A percentile compares a stretch with the other conserved stretches of the same genome.
Conservation (phyloP, 176 grass and related monocot genomes). For the Aegilops sharonensis region DNA sequence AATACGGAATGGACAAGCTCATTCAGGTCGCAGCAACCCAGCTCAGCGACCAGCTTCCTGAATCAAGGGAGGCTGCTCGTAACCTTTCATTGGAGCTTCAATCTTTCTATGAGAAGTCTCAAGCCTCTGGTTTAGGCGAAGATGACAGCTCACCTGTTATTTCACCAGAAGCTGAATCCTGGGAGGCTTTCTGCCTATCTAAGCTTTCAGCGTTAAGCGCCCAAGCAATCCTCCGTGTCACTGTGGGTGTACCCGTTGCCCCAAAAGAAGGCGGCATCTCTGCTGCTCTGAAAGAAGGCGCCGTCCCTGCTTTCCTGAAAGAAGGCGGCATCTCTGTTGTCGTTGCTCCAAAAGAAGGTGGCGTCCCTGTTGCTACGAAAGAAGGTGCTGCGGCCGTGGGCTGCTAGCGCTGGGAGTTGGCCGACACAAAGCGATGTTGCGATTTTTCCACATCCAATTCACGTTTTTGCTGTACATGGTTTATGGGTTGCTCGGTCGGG, state of each 20-base stretch:
- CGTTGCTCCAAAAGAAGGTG: slow-evolving; percentile 49
- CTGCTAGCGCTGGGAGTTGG: slow-evolving; percentile 48
- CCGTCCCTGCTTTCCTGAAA: background rate
- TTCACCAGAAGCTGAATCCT: slow-evolving; percentile 51
- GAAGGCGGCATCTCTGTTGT: background rate
- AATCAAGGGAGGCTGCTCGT: slow-evolving; percentile 98
- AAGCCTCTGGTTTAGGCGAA: slow-evolving; percentile 39
- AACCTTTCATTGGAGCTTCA: slow-evolving; percentile 76
- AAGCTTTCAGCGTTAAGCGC: slow-evolving; percentile 72
- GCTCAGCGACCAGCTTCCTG: slow-evolving; percentile 93
- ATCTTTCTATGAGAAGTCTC: slow-evolving; percentile 53
- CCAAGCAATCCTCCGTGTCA: slow-evolving; percentile 84
- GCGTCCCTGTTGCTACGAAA: background rate
- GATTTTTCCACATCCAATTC: slow-evolving; percentile 24
- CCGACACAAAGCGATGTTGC: slow-evolving; percentile 7
- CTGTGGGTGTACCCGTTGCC: slow-evolving; percentile 45
- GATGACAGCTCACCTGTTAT: background rate
- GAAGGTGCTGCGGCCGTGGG: background rate
- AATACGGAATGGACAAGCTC: slow-evolving; percentile 75
- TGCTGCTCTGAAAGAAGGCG: slow-evolving; percentile 60
- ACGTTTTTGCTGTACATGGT: slow-evolving; percentile 54
- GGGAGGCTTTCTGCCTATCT: slow-evolving; percentile 82
- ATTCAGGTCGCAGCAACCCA: slow-evolving; percentile 84
- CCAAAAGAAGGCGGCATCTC: slow-evolving; percentile 63
- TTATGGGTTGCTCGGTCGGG: slow-evolving; percentile 29